Percentiles rank a stretch among this genome's conserved stretches.
phyloP scores from a whole-genome alignment of 306 rosid species.

The Cucurbita pepo region DNA sequence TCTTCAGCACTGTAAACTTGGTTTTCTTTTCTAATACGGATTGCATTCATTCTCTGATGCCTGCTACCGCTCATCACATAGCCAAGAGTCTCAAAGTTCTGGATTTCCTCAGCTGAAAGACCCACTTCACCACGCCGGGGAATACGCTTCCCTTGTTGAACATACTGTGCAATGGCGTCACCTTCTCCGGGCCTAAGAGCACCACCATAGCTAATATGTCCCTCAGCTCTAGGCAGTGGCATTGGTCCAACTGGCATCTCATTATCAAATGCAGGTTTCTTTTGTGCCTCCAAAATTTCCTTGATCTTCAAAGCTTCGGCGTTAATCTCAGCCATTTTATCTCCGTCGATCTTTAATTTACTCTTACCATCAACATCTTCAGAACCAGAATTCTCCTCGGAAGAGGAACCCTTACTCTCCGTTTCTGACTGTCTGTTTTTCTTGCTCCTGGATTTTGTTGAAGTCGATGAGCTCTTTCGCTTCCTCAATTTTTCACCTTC shows the following conservation, averaged over 20 bases:
- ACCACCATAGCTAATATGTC: slow-evolving; percentile 97
- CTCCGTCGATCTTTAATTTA: slow-evolving; percentile 23
- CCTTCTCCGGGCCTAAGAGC: slow-evolving; percentile 99
- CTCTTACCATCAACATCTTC: slow-evolving; percentile 24
- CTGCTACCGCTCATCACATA: slow-evolving; percentile 98
- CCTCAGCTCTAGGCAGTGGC: slow-evolving; percentile 92
- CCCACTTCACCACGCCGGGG: slow-evolving; percentile 99
- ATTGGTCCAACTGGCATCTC: slow-evolving; percentile 77
- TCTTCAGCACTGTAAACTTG: slow-evolving; percentile 98
- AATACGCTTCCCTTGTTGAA: slow-evolving; percentile 97
- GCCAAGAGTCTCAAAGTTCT: slow-evolving; percentile 70
- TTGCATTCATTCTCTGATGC: slow-evolving; percentile 98
- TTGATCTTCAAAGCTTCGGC: slow-evolving; percentile 46
- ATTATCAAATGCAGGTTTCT: slow-evolving; percentile 47
- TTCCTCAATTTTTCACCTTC: slow-evolving; percentile 16
- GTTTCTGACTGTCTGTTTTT: slow-evolving; percentile 24
- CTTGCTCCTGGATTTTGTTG: slow-evolving; percentile 17
- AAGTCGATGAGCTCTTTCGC: slow-evolving; percentile 15
- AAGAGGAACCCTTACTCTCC: slow-evolving; percentile 16
- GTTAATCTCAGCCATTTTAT: slow-evolving; percentile 17
- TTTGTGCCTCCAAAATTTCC: slow-evolving; percentile 68
- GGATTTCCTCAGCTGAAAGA: slow-evolving; percentile 87
- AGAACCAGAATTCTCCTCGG: slow-evolving; percentile 31
- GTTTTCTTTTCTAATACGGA: slow-evolving; percentile 94
- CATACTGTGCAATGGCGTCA: slow-evolving; percentile 91